Evolutionary conservation across 352 stramenopile genomes (phyloP).

Genomic region (Aphanomyces stellatus): DNA sequence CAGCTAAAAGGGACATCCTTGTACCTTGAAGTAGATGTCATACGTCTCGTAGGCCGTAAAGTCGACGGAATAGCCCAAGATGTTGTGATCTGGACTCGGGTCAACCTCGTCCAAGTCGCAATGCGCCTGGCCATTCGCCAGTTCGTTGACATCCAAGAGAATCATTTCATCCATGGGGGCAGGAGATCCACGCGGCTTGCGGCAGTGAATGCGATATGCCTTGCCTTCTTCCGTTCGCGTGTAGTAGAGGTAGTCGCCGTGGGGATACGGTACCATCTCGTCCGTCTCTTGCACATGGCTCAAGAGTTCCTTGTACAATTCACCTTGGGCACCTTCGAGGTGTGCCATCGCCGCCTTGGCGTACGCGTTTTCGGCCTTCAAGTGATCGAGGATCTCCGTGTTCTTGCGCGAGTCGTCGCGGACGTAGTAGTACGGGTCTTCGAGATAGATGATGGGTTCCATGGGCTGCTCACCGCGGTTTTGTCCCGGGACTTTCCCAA

Average conservation of each 20-base stretch:
- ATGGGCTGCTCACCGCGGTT: slow-evolving; percentile 82
- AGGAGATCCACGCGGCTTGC: slow-evolving; percentile 55
- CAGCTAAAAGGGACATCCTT: slow-evolving; percentile 35
- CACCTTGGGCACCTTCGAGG: slow-evolving; percentile 62
- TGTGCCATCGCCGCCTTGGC: slow-evolving; percentile 80
- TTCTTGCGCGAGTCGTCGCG: slow-evolving; percentile 90
- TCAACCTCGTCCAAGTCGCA: slow-evolving; percentile 69
- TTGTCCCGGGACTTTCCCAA: slow-evolving; percentile 62
- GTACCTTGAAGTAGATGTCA: slow-evolving; percentile 82
- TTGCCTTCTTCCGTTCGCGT: slow-evolving; percentile 80
- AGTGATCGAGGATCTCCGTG: slow-evolving; percentile 85
- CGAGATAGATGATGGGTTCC: slow-evolving; percentile 79
- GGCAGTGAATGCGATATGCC: slow-evolving; percentile 70
- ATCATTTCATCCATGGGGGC: slow-evolving; percentile 73
- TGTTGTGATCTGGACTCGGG: slow-evolving; percentile 82
- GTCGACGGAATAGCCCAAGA: slow-evolving; percentile 93
- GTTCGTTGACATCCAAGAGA: slow-evolving; percentile 90
- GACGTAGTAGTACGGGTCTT: slow-evolving; percentile 94
- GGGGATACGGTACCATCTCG: slow-evolving; percentile 69
- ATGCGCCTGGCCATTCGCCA: slow-evolving; percentile 80
- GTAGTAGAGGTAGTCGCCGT: slow-evolving; percentile 84
- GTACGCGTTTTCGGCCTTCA: slow-evolving; percentile 92
- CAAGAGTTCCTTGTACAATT: slow-evolving; percentile 92
- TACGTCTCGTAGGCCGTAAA: slow-evolving; percentile 92
- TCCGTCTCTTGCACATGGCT: slow-evolving; percentile 84